phyloP scores from a whole-genome alignment of 2,329 filamentous ascomycete species.

The Colletotrichum aenigma region DNA sequence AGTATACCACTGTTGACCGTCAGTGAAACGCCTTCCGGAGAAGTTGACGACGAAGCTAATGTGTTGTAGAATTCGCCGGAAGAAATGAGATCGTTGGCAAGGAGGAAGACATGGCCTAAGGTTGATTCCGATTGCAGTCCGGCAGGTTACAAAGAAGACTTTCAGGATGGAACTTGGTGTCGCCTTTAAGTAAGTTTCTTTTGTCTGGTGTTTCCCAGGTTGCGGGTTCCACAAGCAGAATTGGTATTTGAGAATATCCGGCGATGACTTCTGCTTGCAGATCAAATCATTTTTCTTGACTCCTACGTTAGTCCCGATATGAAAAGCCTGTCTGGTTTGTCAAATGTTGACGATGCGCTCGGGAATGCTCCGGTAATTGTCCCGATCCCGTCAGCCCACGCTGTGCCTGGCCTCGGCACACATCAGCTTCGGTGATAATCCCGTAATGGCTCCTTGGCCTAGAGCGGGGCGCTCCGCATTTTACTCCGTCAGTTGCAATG shows the following conservation, averaged over 20 bases:
- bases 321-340: background rate
- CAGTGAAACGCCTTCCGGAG: background rate
- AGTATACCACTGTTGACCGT: slow-evolving; percentile 28
- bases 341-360: background rate
- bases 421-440: background rate
- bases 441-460: background rate
- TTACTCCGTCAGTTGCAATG: background rate
- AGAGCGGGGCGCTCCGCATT: background rate
- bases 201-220: background rate
- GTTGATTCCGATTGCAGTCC: rapidly evolving
- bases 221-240: background rate
- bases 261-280: background rate
- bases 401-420: background rate
- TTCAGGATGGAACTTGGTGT: background rate
- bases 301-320: too few species aligned
- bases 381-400: background rate
- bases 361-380: background rate
- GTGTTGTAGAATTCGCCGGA: background rate
- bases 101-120: background rate
- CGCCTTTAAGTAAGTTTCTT: rapidly evolving
- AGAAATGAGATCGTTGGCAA: background rate
- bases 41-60: background rate
- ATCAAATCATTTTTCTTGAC: too few species aligned
- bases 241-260: background rate
- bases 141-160: background rate